Evolutionary conservation across 306 rosid species (phyloP).

Genomic region (Alnus rubra): DNA sequence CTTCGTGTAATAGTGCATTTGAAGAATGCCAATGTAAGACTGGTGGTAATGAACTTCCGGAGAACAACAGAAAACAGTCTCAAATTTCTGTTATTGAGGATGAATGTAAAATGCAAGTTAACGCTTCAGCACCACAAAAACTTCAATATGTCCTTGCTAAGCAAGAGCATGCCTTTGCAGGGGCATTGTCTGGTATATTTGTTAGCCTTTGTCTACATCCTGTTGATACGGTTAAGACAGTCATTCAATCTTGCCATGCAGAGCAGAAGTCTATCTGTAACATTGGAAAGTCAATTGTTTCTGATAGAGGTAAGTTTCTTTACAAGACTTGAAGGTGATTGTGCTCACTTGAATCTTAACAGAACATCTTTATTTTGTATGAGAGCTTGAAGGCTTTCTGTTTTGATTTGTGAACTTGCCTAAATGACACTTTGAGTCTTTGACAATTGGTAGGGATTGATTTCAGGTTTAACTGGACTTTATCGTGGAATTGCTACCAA

Average conservation of each 20-base stretch:
- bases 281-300: slow-evolving; percentile 80
- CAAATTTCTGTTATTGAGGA: slow-evolving; percentile 32
- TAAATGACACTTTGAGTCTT: slow-evolving; percentile 25
- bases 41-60: slow-evolving; percentile 45
- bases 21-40: slow-evolving; percentile 28
- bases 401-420: slow-evolving; percentile 18
- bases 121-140: slow-evolving; percentile 39
- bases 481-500: slow-evolving; percentile 90
- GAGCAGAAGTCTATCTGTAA: slow-evolving; percentile 70
- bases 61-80: slow-evolving; percentile 34
- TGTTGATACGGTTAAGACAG: slow-evolving; percentile 90
- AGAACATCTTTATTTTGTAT: slow-evolving; percentile 15
- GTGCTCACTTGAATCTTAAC: slow-evolving; percentile 12
- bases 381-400: slow-evolving; percentile 23
- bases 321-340: slow-evolving; percentile 9
- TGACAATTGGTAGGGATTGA: slow-evolving; percentile 23
- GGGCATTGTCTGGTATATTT: slow-evolving; percentile 89
- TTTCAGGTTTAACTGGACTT: slow-evolving; percentile 88
- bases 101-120: slow-evolving; percentile 34
- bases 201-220: slow-evolving; percentile 97
- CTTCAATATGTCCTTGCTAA: slow-evolving; percentile 47
- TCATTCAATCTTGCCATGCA: slow-evolving; percentile 69
- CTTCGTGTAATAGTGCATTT: slow-evolving; percentile 34
- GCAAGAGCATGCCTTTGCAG: slow-evolving; percentile 92
- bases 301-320: slow-evolving; percentile 77